Conservation (phyloP, 129 eudicot genomes). For the Flaveria bidentis region DNA sequence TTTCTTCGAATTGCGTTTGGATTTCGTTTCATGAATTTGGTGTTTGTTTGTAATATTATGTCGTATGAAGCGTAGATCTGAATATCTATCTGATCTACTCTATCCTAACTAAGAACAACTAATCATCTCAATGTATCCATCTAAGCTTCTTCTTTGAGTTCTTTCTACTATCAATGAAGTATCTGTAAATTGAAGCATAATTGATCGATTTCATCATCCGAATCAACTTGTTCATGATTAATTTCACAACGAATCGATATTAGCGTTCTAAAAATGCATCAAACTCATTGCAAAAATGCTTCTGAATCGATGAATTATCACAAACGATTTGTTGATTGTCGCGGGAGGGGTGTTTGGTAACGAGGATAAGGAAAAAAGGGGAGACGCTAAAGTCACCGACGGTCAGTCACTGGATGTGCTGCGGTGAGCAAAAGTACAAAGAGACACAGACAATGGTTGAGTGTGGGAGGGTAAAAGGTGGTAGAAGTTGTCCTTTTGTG, state of each 20-base stretch:
- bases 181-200: constrained; percentile 23
- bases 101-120: constrained; percentile 35
- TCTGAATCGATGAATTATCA: not conserved
- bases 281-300: not conserved
- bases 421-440: constrained; percentile 27
- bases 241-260: not conserved
- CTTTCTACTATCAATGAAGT: constrained; percentile 17
- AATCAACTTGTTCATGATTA: not conserved
- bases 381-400: constrained; percentile 22
- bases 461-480: not conserved
- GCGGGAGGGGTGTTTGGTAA: constrained; percentile 40
- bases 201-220: not conserved
- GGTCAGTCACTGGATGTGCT: constrained; percentile 16
- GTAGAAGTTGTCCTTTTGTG: constrained; percentile 12
- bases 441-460: constrained; percentile 17
- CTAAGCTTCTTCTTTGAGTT: not conserved
- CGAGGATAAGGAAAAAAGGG: constrained; percentile 19
- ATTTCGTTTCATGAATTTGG: constrained; percentile 10
- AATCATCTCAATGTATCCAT: constrained; percentile 27
- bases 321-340: constrained; percentile 12
- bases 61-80: constrained; percentile 27
- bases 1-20: constrained; percentile 2
- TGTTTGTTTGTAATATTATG: constrained; percentile 29
- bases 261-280: not conserved
- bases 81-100: constrained; percentile 31